Evolutionary conservation across 352 stramenopile genomes (phyloP), one percentile per base, ranked within the genome.

Genomic region (Hyaloperonospora brassicae): DNA sequence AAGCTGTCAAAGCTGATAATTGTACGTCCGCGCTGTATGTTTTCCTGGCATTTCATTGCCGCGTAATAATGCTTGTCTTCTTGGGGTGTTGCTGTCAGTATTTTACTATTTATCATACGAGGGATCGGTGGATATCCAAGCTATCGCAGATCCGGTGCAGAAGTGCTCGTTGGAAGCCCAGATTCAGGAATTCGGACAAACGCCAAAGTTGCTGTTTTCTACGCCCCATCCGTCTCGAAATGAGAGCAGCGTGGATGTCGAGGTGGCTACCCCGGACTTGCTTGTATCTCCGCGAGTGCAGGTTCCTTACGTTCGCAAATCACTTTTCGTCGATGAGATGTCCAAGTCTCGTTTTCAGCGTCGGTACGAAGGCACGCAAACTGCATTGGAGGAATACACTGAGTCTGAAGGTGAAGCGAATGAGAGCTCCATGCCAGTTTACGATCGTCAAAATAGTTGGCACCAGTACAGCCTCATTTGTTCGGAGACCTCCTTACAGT

Each of bases 181-280:
- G 62, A 97, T 98, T 49, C 84, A 95, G 61, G 85, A 97, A 50
- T 97, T 97, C 61, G 88, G 88, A 0, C 88, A 97, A 57, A 97
- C 87, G 4, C 88, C 88, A 12, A 92, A 78, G 53, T 58, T 81
- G 17, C 55, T 95, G 2, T 95, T 95, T 52, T 72, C 69, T 23
- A 82, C 72, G 27, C 66, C 80, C 2, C 84, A 95, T 55, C 84
- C 84, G 13, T 71, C 60, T 34, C 61, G 73, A 48, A 79, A 69
- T 34, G 72, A 76, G 17, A 55, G 64, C 12, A 66, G 77, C 61
- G 73, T 71, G 22, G 66, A 53, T 21, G 70, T 86, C 43, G 36
- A 81, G 52, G 57, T 84, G 14, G 76, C 73, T 13, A 79, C 71
- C 1, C 68, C 62, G 0, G 76, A 84, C 45, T 65, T 85, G 43